Evolutionary conservation across 495 filamentous ascomycete species (phyloP).

Genomic region (Trichoderma asperelloides): DNA sequence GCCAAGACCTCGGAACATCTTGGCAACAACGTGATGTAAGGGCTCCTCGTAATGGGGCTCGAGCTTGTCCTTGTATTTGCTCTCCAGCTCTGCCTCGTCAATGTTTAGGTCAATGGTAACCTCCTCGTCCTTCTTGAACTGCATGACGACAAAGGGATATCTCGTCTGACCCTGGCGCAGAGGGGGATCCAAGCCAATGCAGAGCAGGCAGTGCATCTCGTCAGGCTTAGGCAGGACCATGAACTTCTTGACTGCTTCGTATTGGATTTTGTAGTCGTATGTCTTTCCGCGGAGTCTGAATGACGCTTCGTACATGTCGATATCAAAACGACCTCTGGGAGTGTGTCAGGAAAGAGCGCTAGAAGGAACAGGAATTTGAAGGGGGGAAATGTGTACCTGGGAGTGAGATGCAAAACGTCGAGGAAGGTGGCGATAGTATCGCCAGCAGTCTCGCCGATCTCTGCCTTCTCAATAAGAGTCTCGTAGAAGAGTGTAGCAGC

Average conservation of each 20-base stretch:
- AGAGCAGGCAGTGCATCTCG: slow-evolving; percentile 88
- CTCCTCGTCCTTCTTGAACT: slow-evolving; percentile 96
- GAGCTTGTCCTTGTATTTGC: slow-evolving; percentile 85
- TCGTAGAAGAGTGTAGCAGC: slow-evolving; percentile 95
- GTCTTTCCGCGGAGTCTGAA: slow-evolving; percentile 98
- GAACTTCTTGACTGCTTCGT: slow-evolving; percentile 95
- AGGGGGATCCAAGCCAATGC: slow-evolving; percentile 90
- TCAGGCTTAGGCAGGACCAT: slow-evolving; percentile 97
- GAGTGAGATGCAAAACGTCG: slow-evolving; percentile 94
- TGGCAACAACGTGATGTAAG: slow-evolving; percentile 80
- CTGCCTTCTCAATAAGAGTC: slow-evolving; percentile 95
- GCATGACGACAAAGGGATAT: slow-evolving; percentile 99
- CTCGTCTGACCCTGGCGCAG: slow-evolving; percentile 95
- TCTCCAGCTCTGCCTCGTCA: slow-evolving; percentile 74
- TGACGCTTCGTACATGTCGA: slow-evolving; percentile 98
- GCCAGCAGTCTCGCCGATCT: slow-evolving; percentile 96
- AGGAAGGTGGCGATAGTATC: slow-evolving; percentile 96
- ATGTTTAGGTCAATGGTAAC: slow-evolving; percentile 95
- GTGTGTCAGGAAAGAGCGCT: slow-evolving; percentile 22
- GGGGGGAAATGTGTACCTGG: slow-evolving; percentile 47
- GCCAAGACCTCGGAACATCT: slow-evolving; percentile 87
- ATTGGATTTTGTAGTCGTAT: slow-evolving; percentile 99
- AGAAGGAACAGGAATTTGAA: background rate
- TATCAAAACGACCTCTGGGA: slow-evolving; percentile 91
- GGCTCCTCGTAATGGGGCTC: slow-evolving; percentile 83